Conservation (phyloP, 2,329 filamentous ascomycete species). For the Cucurbitaria berberidis region DNA sequence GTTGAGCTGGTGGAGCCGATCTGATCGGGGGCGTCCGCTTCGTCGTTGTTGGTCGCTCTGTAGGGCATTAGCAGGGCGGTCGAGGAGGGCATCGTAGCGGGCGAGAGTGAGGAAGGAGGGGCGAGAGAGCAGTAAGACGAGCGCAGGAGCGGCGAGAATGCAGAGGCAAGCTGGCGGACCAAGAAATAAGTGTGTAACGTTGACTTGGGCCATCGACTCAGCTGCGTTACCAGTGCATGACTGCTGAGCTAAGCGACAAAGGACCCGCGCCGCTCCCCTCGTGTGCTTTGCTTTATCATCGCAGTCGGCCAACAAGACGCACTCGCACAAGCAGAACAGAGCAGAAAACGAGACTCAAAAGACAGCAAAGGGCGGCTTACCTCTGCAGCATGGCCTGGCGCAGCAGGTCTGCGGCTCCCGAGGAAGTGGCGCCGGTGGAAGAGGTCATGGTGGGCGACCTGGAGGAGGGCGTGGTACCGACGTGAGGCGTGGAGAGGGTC, state of each 20-base stretch:
- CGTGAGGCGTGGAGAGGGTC: conserved; percentile 49
- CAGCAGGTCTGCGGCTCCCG: conserved; percentile 62
- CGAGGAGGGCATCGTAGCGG: conserved; percentile 37
- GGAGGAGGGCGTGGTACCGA: conserved; percentile 34
- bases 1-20: conserved; percentile 83
- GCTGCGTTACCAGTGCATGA: conserved; percentile 19
- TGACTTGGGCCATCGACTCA: conserved; percentile 22
- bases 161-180: conserved; percentile 27
- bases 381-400: conserved; percentile 64
- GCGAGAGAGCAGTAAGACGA: conserved; percentile 7
- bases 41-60: conserved; percentile 68
- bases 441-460: conserved; percentile 42
- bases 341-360: too few relatives aligned
- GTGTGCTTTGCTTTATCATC: not conserved
- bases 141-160: conserved; percentile 9
- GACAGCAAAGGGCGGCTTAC: conserved; percentile 52
- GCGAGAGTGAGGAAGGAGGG: conserved; percentile 1
- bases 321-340: conserved; percentile 8
- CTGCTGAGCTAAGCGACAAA: conserved; percentile 29
- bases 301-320: not conserved
- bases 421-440: conserved; percentile 51
- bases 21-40: conserved; percentile 73
- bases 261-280: conserved; percentile 5
- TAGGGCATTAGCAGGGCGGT: conserved; percentile 45
- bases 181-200: conserved; percentile 41